A percentile compares a stretch with the other conserved stretches of the same genome.
Conservation (phyloP, 345 rosid genomes). For the Brassica incana region DNA sequence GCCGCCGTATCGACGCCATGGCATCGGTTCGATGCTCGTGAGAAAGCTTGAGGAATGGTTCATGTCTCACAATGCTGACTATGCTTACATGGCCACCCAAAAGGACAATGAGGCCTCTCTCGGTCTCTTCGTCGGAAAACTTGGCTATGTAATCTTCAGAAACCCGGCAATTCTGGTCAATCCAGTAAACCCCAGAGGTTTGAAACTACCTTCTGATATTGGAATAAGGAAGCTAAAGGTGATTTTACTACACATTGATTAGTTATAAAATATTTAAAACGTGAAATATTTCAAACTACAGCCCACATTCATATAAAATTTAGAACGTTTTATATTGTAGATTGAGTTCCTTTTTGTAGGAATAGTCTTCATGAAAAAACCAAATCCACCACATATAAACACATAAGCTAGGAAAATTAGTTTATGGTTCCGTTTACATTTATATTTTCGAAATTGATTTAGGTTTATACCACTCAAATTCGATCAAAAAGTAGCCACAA, state of each 20-base stretch:
- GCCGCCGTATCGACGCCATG: slow-evolving; percentile 55
- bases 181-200: slow-evolving; percentile 48
- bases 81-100: slow-evolving; percentile 80
- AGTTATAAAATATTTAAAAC: not conserved
- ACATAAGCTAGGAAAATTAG: not conserved
- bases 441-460: not conserved
- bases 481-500: not conserved
- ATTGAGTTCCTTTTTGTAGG: not conserved
- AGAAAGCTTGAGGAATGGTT: slow-evolving; percentile 75
- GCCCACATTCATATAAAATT: not conserved
- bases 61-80: slow-evolving; percentile 49
- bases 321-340: not conserved
- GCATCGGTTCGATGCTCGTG: slow-evolving; percentile 59
- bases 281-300: not conserved
- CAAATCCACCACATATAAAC: not conserved
- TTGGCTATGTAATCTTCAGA: slow-evolving; percentile 54
- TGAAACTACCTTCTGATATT: slow-evolving; percentile 41
- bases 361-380: not conserved
- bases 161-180: slow-evolving; percentile 67
- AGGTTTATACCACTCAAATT: too few species aligned
- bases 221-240: slow-evolving; percentile 48
- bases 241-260: slow-evolving; percentile 1
- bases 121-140: slow-evolving; percentile 52
- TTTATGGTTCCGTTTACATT: not conserved
- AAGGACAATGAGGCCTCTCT: slow-evolving; percentile 69